Evolutionary conservation across 192 early-diverging fungal genomes (phyloP).

Genomic region (Funneliformis mosseae): DNA sequence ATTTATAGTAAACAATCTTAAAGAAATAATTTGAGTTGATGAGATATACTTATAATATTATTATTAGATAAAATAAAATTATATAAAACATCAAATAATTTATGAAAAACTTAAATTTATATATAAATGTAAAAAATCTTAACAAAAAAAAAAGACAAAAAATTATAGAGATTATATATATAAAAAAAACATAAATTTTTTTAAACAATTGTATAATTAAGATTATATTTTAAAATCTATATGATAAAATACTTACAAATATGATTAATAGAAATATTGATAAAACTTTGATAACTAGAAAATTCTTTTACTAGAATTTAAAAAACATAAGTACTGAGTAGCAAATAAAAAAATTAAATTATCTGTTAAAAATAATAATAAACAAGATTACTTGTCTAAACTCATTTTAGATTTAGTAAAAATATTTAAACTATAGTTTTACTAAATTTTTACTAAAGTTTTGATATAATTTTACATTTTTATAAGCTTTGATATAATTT

Average conservation of each 20-base stretch:
- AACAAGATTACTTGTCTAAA: too few relatives aligned
- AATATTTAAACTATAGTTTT: too few relatives aligned
- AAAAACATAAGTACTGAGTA: too few relatives aligned
- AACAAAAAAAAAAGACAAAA: too few relatives aligned
- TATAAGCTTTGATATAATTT: too few relatives aligned
- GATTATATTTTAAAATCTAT: constrained; percentile 20
- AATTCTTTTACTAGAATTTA: constrained; percentile 11
- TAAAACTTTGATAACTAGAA: constrained; percentile 17
- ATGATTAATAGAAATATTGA: background rate
- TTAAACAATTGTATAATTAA: constrained; percentile 8
- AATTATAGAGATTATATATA: background rate
- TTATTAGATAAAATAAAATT: too few relatives aligned
- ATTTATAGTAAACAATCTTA: background rate
- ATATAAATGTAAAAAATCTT: constrained; percentile 15
- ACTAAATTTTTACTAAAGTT: too few relatives aligned
- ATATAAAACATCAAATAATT: constrained; percentile 2
- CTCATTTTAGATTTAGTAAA: too few relatives aligned
- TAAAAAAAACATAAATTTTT: constrained; percentile 10
- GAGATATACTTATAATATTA: background rate
- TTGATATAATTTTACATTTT: too few relatives aligned
- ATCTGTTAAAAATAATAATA: too few relatives aligned
- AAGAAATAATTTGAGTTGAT: constrained; percentile 5
- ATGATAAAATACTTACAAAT: constrained; percentile 3
- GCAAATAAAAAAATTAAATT: too few relatives aligned
- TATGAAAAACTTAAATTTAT: constrained; percentile 8